These are phyloP conservation scores for Citeromyces siamensis DNA, from an alignment of 1,139 yeast genomes.

Conservation along the genomic window DNA sequence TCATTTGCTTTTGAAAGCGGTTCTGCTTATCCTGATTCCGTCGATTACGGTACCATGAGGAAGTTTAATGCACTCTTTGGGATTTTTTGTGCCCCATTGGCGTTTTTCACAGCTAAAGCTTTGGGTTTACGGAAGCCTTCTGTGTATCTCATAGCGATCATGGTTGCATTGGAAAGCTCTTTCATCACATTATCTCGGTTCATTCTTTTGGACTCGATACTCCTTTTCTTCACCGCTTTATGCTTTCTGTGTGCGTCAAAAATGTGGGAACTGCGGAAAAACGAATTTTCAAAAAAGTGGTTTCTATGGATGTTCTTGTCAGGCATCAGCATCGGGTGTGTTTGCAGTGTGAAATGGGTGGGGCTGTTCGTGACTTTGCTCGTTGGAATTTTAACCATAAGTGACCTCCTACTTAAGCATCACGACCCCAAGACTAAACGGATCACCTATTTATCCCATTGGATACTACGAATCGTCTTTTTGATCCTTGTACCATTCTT, in stretches of 20 bases:
- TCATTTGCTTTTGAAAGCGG: slow-evolving; percentile 58
- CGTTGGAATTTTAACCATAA: slow-evolving; percentile 75
- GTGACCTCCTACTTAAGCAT: slow-evolving; percentile 58
- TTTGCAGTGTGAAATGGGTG: slow-evolving; percentile 92
- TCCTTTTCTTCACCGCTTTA: slow-evolving; percentile 56
- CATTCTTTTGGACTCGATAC: slow-evolving; percentile 61
- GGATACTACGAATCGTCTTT: slow-evolving; percentile 56
- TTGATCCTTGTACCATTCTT: slow-evolving; percentile 65
- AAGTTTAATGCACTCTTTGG: slow-evolving; percentile 55
- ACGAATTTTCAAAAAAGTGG: slow-evolving; percentile 33
- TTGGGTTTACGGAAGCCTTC: slow-evolving; percentile 33
- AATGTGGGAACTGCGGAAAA: slow-evolving; percentile 31
- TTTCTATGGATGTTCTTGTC: slow-evolving; percentile 47
- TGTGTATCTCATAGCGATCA: slow-evolving; percentile 38
- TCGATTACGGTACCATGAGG: slow-evolving; percentile 50
- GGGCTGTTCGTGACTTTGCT: slow-evolving; percentile 78
- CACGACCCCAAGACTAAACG: slow-evolving; percentile 33
- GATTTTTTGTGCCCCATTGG: slow-evolving; percentile 48
- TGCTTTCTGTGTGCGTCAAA: slow-evolving; percentile 46
- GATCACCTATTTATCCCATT: slow-evolving; percentile 42
- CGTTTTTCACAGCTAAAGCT: slow-evolving; percentile 44
- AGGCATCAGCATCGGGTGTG: slow-evolving; percentile 85
- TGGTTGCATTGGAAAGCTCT: slow-evolving; percentile 56
- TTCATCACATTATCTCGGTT: slow-evolving; percentile 59
- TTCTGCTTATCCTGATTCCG: slow-evolving; percentile 34